These are phyloP conservation scores for Prillingera fragicola DNA, from an alignment of 1,284 basidiomycete genomes.

Conservation along the genomic window DNA sequence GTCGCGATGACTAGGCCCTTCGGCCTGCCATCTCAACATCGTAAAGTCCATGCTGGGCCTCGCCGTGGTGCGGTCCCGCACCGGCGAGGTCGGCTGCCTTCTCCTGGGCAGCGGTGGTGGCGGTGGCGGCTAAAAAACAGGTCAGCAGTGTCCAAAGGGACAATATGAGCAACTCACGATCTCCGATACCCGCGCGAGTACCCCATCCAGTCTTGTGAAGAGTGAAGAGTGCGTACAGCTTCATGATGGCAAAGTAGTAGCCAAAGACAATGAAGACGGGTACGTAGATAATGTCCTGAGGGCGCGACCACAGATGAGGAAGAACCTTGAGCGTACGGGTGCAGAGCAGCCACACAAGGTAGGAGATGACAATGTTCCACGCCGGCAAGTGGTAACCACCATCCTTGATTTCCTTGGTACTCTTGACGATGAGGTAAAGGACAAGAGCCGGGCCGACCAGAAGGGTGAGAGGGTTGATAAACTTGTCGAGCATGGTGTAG, in stretches of 20 bases:
- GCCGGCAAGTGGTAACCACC: conserved; percentile 84
- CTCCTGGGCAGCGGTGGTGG: conserved; percentile 36
- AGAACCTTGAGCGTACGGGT: conserved; percentile 81
- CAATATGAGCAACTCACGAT: conserved; percentile 47
- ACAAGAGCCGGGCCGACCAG: conserved; percentile 76
- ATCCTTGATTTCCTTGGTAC: conserved; percentile 59
- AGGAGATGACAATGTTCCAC: conserved; percentile 72
- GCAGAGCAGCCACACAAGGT: conserved; percentile 70
- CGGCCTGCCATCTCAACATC: conserved; percentile 38
- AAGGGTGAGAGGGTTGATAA: conserved; percentile 83
- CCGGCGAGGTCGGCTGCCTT: conserved; percentile 17
- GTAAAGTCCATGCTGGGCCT: conserved; percentile 23
- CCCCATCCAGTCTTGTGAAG: conserved; percentile 88
- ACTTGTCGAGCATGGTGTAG: conserved; percentile 88
- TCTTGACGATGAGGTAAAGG: conserved; percentile 68
- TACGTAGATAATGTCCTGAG: conserved; percentile 78
- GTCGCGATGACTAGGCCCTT: no score
- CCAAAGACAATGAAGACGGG: conserved; percentile 88
- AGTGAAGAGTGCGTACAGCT: conserved; percentile 73
- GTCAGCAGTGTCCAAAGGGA: background rate
- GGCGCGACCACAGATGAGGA: conserved; percentile 78
- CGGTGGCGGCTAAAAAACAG: conserved; percentile 27
- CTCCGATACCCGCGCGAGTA: conserved; percentile 81
- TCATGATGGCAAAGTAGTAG: conserved; percentile 72
- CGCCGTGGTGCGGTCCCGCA: conserved; percentile 16